phyloP scores from a whole-genome alignment of 139 green algal genomes.

The Bryopsis sp. region DNA sequence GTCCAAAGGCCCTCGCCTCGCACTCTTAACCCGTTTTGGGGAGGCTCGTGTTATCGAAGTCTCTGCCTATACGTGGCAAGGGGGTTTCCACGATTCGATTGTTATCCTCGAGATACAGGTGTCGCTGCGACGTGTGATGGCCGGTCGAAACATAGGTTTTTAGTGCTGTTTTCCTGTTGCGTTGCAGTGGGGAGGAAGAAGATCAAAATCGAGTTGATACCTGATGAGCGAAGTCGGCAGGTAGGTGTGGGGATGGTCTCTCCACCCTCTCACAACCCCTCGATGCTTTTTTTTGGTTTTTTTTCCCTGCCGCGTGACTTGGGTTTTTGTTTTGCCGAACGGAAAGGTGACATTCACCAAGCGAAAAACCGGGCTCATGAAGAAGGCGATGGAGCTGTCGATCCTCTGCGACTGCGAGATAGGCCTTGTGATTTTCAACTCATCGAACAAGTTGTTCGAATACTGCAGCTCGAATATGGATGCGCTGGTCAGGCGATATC shows the following conservation, averaged over 20 bases:
- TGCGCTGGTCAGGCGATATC: conserved; percentile 47
- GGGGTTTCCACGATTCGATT: too few species aligned
- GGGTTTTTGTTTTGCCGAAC: background rate
- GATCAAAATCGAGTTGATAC: conserved; percentile 40
- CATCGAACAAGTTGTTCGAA: conserved; percentile 50
- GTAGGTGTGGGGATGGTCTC: conserved; percentile 14
- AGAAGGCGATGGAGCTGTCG: conserved; percentile 74
- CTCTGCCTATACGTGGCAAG: too few species aligned
- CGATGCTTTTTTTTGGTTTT: background rate
- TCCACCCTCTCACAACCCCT: too few species aligned
- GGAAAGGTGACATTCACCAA: conserved; percentile 37
- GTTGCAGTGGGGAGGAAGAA: conserved; percentile 52
- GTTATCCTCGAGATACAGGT: too few species aligned
- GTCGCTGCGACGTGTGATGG: too few species aligned
- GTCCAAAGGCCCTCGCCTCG: too few species aligned
- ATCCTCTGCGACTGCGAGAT: conserved; percentile 74
- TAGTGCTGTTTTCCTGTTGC: too few species aligned
- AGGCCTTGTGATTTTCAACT: conserved; percentile 60
- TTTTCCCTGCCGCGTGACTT: background rate
- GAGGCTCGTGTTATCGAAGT: too few species aligned
- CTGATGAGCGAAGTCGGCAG: conserved; percentile 42
- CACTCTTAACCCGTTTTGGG: too few species aligned
- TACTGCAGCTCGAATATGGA: conserved; percentile 57
- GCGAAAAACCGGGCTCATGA: conserved; percentile 71
- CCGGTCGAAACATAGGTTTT: too few species aligned